A percentile compares a stretch with the other conserved stretches of the same genome.
These are phyloP conservation scores for Trichopus zeylanicus DNA, from an alignment of 116 monocot genomes.

Conservation along the genomic window DNA sequence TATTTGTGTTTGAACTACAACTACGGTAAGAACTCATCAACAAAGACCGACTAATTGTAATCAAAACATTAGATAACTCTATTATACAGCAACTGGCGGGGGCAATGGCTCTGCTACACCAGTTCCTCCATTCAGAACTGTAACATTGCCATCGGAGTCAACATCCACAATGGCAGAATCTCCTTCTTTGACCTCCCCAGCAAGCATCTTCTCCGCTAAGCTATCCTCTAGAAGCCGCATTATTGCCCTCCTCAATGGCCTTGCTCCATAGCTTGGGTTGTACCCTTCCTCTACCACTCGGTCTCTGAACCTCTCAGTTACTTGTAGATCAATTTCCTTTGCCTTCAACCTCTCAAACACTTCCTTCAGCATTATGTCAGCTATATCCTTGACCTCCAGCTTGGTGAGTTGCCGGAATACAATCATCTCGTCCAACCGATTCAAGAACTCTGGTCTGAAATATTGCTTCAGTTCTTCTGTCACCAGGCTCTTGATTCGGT, in stretches of 20 bases:
- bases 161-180: conserved; percentile 28
- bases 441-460: conserved; percentile 22
- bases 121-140: conserved; percentile 18
- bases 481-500: conserved; percentile 19
- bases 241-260: conserved; percentile 24
- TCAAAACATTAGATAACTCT: neutral
- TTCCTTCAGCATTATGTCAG: conserved; percentile 42
- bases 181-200: conserved; percentile 27
- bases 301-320: conserved; percentile 30
- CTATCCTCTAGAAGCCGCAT: conserved; percentile 35
- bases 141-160: conserved; percentile 23
- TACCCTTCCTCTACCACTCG: conserved; percentile 35
- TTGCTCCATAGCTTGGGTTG: conserved; percentile 32
- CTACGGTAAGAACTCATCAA: too few species aligned
- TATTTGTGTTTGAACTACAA: too few species aligned
- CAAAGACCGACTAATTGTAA: too few species aligned
- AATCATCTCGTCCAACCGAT: conserved; percentile 23
- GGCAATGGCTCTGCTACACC: conserved; percentile 4
- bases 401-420: conserved; percentile 32
- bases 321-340: conserved; percentile 27
- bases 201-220: conserved; percentile 20
- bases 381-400: conserved; percentile 34
- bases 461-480: conserved; percentile 20
- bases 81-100: conserved; percentile 8
- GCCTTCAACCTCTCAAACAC: conserved; percentile 21